phyloP scores from a whole-genome alignment of 108 stramenopile species.

The Fistulifera pelliculosa region DNA sequence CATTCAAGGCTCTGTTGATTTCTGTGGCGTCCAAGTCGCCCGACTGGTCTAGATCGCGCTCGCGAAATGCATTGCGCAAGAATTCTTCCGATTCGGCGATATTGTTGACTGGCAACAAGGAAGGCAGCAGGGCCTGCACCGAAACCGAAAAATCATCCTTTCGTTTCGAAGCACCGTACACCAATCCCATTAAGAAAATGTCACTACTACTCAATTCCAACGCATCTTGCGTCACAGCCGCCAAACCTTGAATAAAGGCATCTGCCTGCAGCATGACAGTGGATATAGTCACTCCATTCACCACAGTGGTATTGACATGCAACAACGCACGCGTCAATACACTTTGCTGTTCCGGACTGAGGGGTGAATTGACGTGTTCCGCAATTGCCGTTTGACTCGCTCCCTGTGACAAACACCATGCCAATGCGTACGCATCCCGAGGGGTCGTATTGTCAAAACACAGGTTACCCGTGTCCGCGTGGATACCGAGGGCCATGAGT shows the following conservation, averaged over 20 bases:
- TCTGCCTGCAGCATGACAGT: constrained; percentile 81
- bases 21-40: constrained; percentile 65
- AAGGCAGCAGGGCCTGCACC: neutral
- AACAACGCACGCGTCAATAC: constrained; percentile 83
- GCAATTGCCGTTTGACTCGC: constrained; percentile 90
- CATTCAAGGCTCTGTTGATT: constrained; percentile 39
- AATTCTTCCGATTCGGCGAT: neutral
- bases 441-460: constrained; percentile 90
- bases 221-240: constrained; percentile 86
- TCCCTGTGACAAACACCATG: constrained; percentile 89
- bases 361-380: constrained; percentile 71
- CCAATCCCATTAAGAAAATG: constrained; percentile 75
- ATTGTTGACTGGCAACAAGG: constrained; percentile 2
- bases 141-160: constrained; percentile 7
- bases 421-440: constrained; percentile 80
- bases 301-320: constrained; percentile 59
- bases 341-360: constrained; percentile 75
- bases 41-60: constrained; percentile 57
- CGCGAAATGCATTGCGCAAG: constrained; percentile 65
- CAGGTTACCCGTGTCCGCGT: constrained; percentile 90
- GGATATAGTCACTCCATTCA: constrained; percentile 81
- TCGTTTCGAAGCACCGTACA: constrained; percentile 37
- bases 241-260: constrained; percentile 88
- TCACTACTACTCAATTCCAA: constrained; percentile 85
- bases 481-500: constrained; percentile 85